Percentiles rank a stretch among this genome's conserved stretches.
These are phyloP conservation scores for Psophocarpus tetragonolobus DNA, from an alignment of 306 rosid species.

Conservation along the genomic window DNA sequence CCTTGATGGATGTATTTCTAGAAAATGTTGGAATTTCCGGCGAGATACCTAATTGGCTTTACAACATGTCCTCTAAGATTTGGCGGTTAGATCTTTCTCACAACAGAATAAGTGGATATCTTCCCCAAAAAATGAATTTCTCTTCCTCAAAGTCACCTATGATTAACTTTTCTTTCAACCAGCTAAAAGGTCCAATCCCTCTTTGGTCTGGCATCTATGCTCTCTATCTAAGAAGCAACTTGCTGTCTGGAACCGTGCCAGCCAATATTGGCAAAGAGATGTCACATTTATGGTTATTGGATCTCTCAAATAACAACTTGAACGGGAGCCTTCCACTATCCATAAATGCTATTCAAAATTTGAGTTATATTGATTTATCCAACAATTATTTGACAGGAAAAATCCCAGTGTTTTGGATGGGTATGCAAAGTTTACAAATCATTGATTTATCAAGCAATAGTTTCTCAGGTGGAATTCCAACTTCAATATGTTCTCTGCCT, in stretches of 20 bases:
- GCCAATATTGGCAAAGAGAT: background rate
- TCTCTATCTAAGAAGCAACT: background rate
- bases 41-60: background rate
- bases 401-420: background rate
- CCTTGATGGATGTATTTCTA: background rate
- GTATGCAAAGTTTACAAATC: background rate
- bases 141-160: background rate
- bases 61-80: background rate
- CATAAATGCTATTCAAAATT: background rate
- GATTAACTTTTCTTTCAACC: background rate
- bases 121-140: background rate
- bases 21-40: background rate
- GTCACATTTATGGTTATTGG: background rate
- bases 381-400: background rate
- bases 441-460: background rate
- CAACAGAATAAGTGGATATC: conserved; percentile 10
- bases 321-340: background rate
- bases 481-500: background rate
- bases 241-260: background rate
- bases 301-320: conserved; percentile 12
- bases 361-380: background rate
- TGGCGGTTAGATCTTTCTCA: conserved; percentile 3
- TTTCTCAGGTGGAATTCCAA: conserved; percentile 9
- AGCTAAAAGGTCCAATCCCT: background rate
- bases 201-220: background rate